phyloP scores from a whole-genome alignment of 106 monocot species.

The Triglochin maritima region DNA sequence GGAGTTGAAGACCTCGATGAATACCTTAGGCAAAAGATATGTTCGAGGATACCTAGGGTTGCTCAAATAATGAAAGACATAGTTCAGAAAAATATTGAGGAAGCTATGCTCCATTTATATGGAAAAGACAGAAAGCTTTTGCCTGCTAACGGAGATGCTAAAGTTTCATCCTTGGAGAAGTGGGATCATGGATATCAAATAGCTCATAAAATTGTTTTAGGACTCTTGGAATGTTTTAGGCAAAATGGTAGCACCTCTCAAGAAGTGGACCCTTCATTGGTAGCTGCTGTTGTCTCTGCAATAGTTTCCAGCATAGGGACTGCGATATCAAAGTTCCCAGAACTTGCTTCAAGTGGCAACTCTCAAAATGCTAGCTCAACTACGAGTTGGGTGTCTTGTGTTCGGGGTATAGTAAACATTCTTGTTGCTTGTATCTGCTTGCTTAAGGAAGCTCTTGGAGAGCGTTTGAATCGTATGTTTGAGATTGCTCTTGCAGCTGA shows the following conservation, averaged over 20 bases:
- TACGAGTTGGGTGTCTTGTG: conserved; percentile 36
- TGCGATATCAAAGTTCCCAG: conserved; percentile 52
- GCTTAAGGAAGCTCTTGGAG: conserved; percentile 86
- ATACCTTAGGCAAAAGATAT: conserved; percentile 61
- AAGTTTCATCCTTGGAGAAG: conserved; percentile 35
- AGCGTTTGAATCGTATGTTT: conserved; percentile 58
- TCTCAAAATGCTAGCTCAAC: conserved; percentile 27
- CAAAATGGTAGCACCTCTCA: conserved; percentile 56
- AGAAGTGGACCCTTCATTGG: conserved; percentile 60
- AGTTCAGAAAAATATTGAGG: conserved; percentile 75
- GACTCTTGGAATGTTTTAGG: conserved; percentile 58
- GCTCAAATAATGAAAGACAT: conserved; percentile 63
- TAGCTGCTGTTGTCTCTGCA: conserved; percentile 84
- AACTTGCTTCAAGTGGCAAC: conserved; percentile 30
- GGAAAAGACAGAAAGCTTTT: conserved; percentile 68
- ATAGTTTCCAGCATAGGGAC: conserved; percentile 64
- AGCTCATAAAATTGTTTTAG: conserved; percentile 64
- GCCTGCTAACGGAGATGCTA: conserved; percentile 13
- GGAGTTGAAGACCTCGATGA: conserved; percentile 75
- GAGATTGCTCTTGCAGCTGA: conserved; percentile 77
- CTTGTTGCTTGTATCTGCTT: conserved; percentile 72
- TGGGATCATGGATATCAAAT: conserved; percentile 60
- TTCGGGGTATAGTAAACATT: conserved; percentile 52
- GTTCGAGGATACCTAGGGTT: conserved; percentile 54
- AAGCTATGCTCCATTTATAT: conserved; percentile 45